These are phyloP conservation scores for Naumovozyma baii DNA, from an alignment of 805 yeast species.

Conservation along the genomic window DNA sequence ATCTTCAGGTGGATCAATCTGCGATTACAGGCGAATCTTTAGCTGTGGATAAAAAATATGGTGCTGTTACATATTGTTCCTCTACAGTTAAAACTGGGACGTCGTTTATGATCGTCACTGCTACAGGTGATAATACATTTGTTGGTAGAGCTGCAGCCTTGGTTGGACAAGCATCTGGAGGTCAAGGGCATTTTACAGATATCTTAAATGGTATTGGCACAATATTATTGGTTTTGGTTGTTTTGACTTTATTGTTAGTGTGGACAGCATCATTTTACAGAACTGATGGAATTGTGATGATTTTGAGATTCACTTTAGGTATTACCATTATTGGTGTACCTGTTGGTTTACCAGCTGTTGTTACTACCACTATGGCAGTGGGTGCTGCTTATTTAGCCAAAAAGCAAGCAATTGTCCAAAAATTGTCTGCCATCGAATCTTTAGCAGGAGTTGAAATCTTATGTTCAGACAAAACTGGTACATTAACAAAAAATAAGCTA, in stretches of 20 bases:
- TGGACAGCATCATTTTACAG: conserved; percentile 95
- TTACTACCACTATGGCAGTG: conserved; percentile 98
- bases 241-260: conserved; percentile 76
- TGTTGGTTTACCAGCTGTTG: conserved; percentile 97
- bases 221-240: conserved; percentile 77
- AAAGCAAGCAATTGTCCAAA: conserved; percentile 95
- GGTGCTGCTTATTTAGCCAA: conserved; percentile 98
- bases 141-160: conserved; percentile 97
- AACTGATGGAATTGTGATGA: conserved; percentile 73
- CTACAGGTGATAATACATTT: conserved; percentile 92
- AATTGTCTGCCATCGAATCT: conserved; percentile 92
- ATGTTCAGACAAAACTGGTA: conserved; percentile 97
- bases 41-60: conserved; percentile 85
- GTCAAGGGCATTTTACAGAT: conserved; percentile 93
- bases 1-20: conserved; percentile 90
- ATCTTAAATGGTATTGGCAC: conserved; percentile 97
- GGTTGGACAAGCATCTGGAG: conserved; percentile 88
- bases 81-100: conserved; percentile 95
- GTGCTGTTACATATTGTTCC: conserved; percentile 82
- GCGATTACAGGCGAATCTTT: conserved; percentile 96
- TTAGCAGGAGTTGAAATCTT: conserved; percentile 95
- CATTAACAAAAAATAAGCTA: conserved; percentile 92
- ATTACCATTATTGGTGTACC: conserved; percentile 97
- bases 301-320: conserved; percentile 86
- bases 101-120: conserved; percentile 85